Conservation (phyloP, 176 grass and related monocot genomes). For the Oryza nivara region DNA sequence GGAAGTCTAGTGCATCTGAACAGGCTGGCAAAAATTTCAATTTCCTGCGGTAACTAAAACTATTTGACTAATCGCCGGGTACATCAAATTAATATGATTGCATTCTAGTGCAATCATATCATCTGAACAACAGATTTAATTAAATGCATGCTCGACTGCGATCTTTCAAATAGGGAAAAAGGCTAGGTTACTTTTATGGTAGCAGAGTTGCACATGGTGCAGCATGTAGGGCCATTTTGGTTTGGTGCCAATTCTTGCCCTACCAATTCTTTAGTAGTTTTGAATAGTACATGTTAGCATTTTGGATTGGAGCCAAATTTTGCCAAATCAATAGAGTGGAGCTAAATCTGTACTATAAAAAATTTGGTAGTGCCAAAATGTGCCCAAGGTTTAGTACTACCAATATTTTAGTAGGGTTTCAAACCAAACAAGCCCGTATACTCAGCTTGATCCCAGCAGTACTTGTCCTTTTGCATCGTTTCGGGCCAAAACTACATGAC, state of each 20-base stretch:
- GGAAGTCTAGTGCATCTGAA: too few relatives aligned
- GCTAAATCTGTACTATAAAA: too few relatives aligned
- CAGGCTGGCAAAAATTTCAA: background rate
- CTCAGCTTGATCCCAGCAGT: background rate
- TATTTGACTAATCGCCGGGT: background rate
- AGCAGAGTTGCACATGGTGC: slow-evolving; percentile 3
- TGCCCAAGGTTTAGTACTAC: too few relatives aligned
- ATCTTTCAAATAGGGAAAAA: background rate
- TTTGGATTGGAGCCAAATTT: too few relatives aligned
- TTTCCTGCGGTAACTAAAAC: background rate
- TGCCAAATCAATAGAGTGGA: too few relatives aligned
- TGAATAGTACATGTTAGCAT: too few relatives aligned
- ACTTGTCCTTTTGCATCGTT: slow-evolving; percentile 1
- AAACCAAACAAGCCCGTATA: too few relatives aligned
- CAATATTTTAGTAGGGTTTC: too few relatives aligned
- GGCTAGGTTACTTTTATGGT: background rate
- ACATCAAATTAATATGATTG: background rate
- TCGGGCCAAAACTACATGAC: slow-evolving; percentile 4
- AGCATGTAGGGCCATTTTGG: too few relatives aligned
- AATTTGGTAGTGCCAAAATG: too few relatives aligned
- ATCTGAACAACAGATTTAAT: background rate
- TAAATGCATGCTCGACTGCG: background rate
- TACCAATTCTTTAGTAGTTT: too few relatives aligned
- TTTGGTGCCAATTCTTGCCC: too few relatives aligned
- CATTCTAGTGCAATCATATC: background rate